These are phyloP conservation scores for Pythium oligandrum DNA, from an alignment of 352 stramenopile genomes.

Conservation along the genomic window DNA sequence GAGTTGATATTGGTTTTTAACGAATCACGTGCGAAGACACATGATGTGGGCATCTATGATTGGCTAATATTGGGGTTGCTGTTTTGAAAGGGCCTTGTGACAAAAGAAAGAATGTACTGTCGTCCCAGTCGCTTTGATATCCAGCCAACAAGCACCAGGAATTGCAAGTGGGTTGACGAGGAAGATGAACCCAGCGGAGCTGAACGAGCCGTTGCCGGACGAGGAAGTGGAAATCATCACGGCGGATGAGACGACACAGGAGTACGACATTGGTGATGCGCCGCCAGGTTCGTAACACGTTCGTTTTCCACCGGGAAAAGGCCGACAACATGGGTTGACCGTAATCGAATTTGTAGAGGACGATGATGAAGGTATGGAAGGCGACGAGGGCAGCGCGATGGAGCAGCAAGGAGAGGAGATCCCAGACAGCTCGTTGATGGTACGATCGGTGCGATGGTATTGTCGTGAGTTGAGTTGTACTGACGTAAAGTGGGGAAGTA, in stretches of 20 bases:
- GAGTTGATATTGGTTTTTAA: too few relatives aligned
- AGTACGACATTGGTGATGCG: slow-evolving; percentile 81
- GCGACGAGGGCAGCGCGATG: slow-evolving; percentile 30
- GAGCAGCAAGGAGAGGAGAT: slow-evolving; percentile 5
- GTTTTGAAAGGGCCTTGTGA: slow-evolving; percentile 2
- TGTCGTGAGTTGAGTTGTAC: slow-evolving; percentile 1
- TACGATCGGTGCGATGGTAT: slow-evolving; percentile 3
- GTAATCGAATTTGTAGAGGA: slow-evolving; percentile 37
- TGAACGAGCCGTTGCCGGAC: slow-evolving; percentile 37
- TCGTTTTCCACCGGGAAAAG: background rate
- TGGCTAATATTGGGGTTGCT: slow-evolving; percentile 13
- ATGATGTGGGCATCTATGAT: slow-evolving; percentile 28
- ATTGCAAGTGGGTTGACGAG: background rate
- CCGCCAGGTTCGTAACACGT: slow-evolving; percentile 41
- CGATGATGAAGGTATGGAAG: slow-evolving; percentile 67
- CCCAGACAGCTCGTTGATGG: slow-evolving; percentile 23
- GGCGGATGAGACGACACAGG: slow-evolving; percentile 67
- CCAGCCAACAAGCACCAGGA: slow-evolving; percentile 4
- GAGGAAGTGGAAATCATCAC: slow-evolving; percentile 83
- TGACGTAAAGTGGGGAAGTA: slow-evolving; percentile 12
- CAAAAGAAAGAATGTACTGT: slow-evolving; percentile 8
- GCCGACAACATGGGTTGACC: slow-evolving; percentile 48
- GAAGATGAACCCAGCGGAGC: slow-evolving; percentile 32
- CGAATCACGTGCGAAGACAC: too few relatives aligned
- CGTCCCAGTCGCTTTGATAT: slow-evolving; percentile 9